Conservation (phyloP, 176 grass and related monocot genomes). For the Oryza coarctata region DNA sequence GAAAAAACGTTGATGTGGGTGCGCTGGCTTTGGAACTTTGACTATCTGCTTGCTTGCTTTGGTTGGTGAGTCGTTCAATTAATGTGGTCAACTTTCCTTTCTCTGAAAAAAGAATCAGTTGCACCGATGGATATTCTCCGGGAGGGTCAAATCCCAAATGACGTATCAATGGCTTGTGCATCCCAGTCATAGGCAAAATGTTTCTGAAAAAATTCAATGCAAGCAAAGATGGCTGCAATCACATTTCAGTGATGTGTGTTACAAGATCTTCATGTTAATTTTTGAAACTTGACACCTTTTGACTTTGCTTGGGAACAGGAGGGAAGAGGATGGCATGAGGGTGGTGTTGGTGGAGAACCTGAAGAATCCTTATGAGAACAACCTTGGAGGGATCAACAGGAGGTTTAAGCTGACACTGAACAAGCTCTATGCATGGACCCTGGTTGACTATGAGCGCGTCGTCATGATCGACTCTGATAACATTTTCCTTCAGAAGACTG, state of each 20-base stretch:
- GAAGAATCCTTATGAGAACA: constrained; percentile 87
- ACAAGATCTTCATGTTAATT: background rate
- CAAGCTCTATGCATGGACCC: constrained; percentile 95
- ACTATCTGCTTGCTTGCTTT: constrained; percentile 5
- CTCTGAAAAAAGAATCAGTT: background rate
- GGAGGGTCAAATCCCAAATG: background rate
- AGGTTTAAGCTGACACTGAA: constrained; percentile 94
- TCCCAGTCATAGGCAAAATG: background rate
- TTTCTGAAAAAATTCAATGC: background rate
- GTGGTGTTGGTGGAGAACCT: constrained; percentile 83
- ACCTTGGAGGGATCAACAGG: constrained; percentile 71
- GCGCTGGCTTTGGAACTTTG: constrained; percentile 3
- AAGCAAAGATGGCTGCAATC: background rate
- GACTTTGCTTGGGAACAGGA: constrained; percentile 41
- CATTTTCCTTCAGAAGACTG: constrained; percentile 86
- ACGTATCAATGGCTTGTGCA: background rate
- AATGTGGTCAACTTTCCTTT: constrained; percentile 19
- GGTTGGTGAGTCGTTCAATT: background rate
- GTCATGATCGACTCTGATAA: constrained; percentile 97
- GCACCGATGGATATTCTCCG: background rate
- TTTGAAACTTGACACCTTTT: constrained; percentile 8
- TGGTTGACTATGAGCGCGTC: constrained; percentile 84
- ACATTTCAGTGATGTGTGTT: background rate
- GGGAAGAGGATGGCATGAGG: constrained; percentile 88
- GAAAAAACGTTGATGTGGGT: background rate